Percentiles rank a stretch among this genome's conserved stretches.
These are phyloP conservation scores for Backusella sp. DNA, from an alignment of 192 early-diverging fungal genomes.

Conservation along the genomic window DNA sequence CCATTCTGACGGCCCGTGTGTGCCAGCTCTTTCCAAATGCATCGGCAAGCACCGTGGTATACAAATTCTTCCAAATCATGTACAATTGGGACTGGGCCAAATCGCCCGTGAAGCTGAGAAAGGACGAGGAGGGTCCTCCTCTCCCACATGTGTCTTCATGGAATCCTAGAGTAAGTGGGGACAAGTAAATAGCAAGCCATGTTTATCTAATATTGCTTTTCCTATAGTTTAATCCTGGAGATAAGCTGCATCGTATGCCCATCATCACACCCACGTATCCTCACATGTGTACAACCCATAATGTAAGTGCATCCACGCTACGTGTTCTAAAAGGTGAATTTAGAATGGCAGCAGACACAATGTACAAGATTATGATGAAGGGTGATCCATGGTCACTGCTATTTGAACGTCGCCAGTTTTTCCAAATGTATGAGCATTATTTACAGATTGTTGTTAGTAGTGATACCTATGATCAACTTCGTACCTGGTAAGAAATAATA, in stretches of 20 bases:
- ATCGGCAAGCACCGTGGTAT: conserved; percentile 55
- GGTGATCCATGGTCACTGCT: conserved; percentile 23
- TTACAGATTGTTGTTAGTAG: conserved; percentile 27
- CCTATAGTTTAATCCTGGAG: conserved; percentile 18
- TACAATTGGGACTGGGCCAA: conserved; percentile 61
- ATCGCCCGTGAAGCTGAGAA: conserved; percentile 57
- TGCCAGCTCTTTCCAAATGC: conserved; percentile 73
- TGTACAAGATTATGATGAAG: conserved; percentile 30
- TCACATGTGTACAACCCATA: conserved; percentile 71
- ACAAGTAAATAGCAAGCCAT: too few relatives aligned
- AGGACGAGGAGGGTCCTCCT: conserved; percentile 53
- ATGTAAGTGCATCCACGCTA: conserved; percentile 59
- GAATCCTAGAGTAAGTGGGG: conserved; percentile 41
- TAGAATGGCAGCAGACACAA: conserved; percentile 15
- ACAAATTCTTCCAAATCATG: conserved; percentile 65
- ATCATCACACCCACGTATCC: conserved; percentile 75
- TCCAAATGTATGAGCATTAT: conserved; percentile 28
- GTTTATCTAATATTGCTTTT: neutral
- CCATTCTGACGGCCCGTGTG: conserved; percentile 64
- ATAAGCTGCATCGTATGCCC: conserved; percentile 62
- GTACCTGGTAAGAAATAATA: conserved; percentile 3
- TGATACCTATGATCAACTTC: neutral
- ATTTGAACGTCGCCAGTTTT: conserved; percentile 24
- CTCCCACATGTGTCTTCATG: conserved; percentile 44
- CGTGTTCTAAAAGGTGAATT: conserved; percentile 43